These are phyloP conservation scores for Drechslerella dactyloides DNA, from an alignment of 2,329 filamentous ascomycete genomes.

Conservation along the genomic window DNA sequence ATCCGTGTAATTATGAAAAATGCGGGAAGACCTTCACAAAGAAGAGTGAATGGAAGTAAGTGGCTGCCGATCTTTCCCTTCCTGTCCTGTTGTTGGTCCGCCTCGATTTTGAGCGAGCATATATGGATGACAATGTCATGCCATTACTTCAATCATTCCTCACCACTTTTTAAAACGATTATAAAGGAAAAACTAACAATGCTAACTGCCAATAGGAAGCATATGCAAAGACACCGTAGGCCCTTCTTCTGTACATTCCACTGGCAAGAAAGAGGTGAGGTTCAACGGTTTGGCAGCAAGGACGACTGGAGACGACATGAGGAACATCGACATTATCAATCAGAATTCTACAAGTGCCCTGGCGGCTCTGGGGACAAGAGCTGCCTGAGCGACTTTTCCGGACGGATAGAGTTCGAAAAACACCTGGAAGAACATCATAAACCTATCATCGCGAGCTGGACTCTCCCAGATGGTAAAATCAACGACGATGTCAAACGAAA, in stretches of 20 bases:
- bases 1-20: slow-evolving; percentile 19
- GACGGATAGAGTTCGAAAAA: slow-evolving; percentile 61
- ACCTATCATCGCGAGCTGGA: slow-evolving; percentile 36
- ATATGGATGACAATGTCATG: slow-evolving; percentile 1
- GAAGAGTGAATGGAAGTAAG: slow-evolving; percentile 42
- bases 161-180: slow-evolving; percentile 31
- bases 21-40: slow-evolving; percentile 32
- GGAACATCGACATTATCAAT: slow-evolving; percentile 74
- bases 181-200: slow-evolving; percentile 26
- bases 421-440: slow-evolving; percentile 68
- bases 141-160: slow-evolving; percentile 29
- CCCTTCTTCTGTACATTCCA: slow-evolving; percentile 82
- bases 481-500: slow-evolving; percentile 58
- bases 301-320: slow-evolving; percentile 95
- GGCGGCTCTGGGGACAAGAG: slow-evolving; percentile 55
- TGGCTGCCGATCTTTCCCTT: background rate
- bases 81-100: background rate
- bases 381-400: slow-evolving; percentile 30
- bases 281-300: slow-evolving; percentile 83
- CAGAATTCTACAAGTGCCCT: slow-evolving; percentile 75
- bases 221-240: slow-evolving; percentile 77
- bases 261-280: slow-evolving; percentile 61
- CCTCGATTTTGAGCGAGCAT: background rate
- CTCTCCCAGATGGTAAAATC: slow-evolving; percentile 49
- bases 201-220: slow-evolving; percentile 68